Base-by-base conservation (phyloP, 2,329 filamentous ascomycete genomes). In the Exserohilum turcica region DNA sequence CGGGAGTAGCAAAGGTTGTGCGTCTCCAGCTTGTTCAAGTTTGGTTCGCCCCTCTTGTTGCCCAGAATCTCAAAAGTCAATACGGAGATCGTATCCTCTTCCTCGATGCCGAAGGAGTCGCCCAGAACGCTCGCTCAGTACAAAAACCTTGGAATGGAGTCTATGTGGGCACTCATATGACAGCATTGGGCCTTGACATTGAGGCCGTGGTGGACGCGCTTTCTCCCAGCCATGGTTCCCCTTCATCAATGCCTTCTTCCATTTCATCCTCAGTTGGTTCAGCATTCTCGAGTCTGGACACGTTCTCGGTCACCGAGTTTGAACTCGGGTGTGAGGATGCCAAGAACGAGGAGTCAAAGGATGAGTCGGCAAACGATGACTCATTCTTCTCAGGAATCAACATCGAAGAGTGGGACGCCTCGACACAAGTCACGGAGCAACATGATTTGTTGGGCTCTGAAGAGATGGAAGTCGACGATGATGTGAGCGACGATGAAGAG, bases 11-110 rank as follows among this genome's bases (percentile, higher is more conserved):
- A 6, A 53, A 57, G 19, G 6, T 37, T 1, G 19, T 59, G 6
- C 43, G 47, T 7, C 49, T 66, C 12, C n/a, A 45, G 8, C 39
- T 64, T 15, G 36, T 48, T 13, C 24, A 46, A 3, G 39, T 52
- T 13, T 64, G 60, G 55, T 64, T 66, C 36, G 54, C 58, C 5
- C 27, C 54, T 6, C 51, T 54, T 9, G 56, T 62, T 5, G 54
- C 52, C 6, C 37, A 46, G 10, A 8, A 39, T 2, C 49, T 66
- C 28, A 40, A 52, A 10, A 15, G 38, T 6, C 28, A 31, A 16
- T 56, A 54, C 27, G 43, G 47, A 12, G 29, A 43, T 24, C 10
- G 18, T 4, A 10, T 43, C 21, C 12, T 43, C 18, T 43, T 43
- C 40, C 7, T 43, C 19, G 19, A 12, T 28, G 10, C 3, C 7